Conservation (phyloP, 139 green algal genomes). For the Micractinium sp. region DNA sequence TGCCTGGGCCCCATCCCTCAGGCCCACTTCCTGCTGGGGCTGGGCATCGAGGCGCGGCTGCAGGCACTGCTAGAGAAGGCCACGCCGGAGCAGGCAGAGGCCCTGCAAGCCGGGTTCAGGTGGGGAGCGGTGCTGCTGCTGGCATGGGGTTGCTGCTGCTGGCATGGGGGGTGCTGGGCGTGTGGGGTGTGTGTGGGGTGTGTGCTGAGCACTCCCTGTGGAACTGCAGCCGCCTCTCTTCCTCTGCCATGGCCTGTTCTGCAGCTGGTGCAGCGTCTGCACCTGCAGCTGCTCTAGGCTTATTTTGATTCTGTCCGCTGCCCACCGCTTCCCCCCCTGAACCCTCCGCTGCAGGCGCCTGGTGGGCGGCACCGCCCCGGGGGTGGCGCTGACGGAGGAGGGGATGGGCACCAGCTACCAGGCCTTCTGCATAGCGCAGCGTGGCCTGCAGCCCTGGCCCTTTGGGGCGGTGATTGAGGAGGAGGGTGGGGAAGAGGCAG, state of each 20-base stretch:
- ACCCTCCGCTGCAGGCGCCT: constrained; percentile 12
- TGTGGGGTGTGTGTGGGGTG: no score
- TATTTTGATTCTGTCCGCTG: no score
- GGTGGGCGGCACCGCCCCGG: constrained; percentile 32
- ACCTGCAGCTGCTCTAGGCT: not conserved
- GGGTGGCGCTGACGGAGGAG: not conserved
- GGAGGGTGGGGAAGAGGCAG: not conserved
- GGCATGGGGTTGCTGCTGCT: no score
- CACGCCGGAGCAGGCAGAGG: constrained; percentile 36
- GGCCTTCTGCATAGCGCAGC: constrained; percentile 49
- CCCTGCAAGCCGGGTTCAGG: constrained; percentile 41
- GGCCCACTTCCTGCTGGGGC: constrained; percentile 67
- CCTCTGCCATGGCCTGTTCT: not conserved
- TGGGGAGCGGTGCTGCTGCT: not conserved
- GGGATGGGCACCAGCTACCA: constrained; percentile 69
- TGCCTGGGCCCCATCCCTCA: constrained; percentile 82
- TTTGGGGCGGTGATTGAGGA: constrained; percentile 11
- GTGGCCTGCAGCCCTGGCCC: constrained; percentile 20
- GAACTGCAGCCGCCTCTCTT: not conserved
- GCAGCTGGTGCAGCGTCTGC: not conserved
- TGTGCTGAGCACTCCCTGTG: no score
- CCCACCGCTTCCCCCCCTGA: no score
- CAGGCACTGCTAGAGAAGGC: constrained; percentile 43
- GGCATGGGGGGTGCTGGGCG: no score
- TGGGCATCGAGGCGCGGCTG: constrained; percentile 80